Conservation (phyloP, 225 moss, liverwort and hornwort genomes). For the Bryum argenteum region DNA sequence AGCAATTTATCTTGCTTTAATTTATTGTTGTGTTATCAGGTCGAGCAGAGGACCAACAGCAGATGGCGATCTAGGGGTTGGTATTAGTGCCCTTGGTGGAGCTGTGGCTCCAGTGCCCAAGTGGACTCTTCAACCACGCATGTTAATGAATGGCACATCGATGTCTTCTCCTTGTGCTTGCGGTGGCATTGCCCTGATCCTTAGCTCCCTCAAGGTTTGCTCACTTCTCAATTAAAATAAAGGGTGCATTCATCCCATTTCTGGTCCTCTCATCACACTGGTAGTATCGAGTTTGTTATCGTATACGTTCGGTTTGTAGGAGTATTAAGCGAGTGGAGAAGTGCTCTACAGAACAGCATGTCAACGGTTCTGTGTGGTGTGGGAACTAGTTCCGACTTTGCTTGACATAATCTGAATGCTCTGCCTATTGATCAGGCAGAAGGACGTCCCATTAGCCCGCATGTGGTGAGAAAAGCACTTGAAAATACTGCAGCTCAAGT, state of each 20-base stretch:
- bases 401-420: conserved; percentile 12
- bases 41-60: conserved; percentile 97
- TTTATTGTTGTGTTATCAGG: conserved; percentile 47
- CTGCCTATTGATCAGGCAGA: conserved; percentile 70
- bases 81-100: conserved; percentile 90
- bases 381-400: conserved; percentile 15
- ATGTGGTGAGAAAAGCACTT: conserved; percentile 87
- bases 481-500: conserved; percentile 92
- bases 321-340: background rate
- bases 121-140: conserved; percentile 98
- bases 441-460: conserved; percentile 79
- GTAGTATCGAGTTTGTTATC: conserved; percentile 6
- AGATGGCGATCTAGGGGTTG: conserved; percentile 93
- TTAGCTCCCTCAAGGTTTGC: conserved; percentile 87
- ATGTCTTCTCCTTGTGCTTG: conserved; percentile 99
- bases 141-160: conserved; percentile 99
- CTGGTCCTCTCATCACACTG: conserved; percentile 25
- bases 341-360: background rate
- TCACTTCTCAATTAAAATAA: background rate
- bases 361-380: conserved; percentile 13
- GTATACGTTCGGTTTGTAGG: background rate
- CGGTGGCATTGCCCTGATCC: conserved; percentile 86
- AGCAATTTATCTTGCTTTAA: conserved; percentile 17
- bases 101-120: conserved; percentile 97
- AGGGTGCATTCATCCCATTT: background rate